Evolutionary conservation across 768 basidiomycete species (phyloP), one percentile per base, ranked within the genome.

Genomic region (Suillus discolor): DNA sequence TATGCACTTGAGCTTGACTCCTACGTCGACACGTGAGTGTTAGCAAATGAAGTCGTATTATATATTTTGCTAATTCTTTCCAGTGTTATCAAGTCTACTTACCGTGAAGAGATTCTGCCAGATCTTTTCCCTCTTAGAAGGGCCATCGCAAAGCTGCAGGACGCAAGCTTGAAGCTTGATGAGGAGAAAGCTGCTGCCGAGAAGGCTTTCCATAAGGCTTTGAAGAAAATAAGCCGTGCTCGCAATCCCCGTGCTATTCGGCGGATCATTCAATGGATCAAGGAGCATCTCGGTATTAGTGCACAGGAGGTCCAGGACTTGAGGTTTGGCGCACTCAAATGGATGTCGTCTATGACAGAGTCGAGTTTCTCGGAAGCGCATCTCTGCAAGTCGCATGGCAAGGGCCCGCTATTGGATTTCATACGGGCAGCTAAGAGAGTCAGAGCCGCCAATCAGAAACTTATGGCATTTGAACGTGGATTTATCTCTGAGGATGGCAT

Each of bases 401-500:
- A 72, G 57, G 76, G 73, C 65, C 79, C 80, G 1, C 70, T 82
- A 51, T 74, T 75, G 62, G 78, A 83, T 68, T 74, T 93, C 65
- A 79, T 85, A 67, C 82, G 81, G 69, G 90, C 87, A 4, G 85
- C 81, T 2, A 85, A 83, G 71, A 85, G 87, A 36, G 84, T 92
- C 12, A 80, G 78, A 61, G 79, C 72, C 62, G 84, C 83, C 18
- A 93, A 93, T 76, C 77, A 83, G 78, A 91, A 89, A 74, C 78
- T 94, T n/a, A 77, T 81, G 13, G 77, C 79, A 8, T 93, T 94
- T 69, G 93, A 94, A 74, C 85, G 84, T 59, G 93, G 93, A 1
- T 93, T 97, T 74, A 90, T 96, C 66, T 87, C 87, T 7, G 80
- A 89, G 71, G 87, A 80, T 18, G 95, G 94, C 0, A 87, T 95